Conservation (phyloP, 208 protist genomes). For the Acanthamoeba divionensis region DNA sequence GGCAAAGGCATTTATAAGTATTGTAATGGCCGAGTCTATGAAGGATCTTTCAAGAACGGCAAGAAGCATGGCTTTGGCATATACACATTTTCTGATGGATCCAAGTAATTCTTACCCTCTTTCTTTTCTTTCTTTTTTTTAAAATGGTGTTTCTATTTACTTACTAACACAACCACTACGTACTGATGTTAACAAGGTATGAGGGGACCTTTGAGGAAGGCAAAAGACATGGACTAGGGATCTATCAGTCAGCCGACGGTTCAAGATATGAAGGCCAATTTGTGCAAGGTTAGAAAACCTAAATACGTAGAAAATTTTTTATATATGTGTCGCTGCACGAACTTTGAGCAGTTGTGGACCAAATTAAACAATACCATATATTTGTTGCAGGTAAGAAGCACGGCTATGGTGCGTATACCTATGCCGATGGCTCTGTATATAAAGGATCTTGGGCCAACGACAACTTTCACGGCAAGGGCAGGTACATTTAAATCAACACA, state of each 20-base stretch:
- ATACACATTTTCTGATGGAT: not conserved
- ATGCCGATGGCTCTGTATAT: not conserved
- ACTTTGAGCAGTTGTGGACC: no score
- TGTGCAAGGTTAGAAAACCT: not conserved
- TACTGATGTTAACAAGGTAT: not conserved
- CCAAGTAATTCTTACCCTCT: not conserved
- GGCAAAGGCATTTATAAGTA: not conserved
- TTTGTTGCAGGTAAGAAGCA: not conserved
- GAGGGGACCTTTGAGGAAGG: not conserved
- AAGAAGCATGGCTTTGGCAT: not conserved
- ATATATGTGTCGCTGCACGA: no score
- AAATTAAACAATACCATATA: not conserved
- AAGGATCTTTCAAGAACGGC: not conserved
- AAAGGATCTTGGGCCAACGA: not conserved
- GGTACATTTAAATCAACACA: no score
- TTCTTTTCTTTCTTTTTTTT: not conserved
- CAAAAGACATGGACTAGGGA: not conserved
- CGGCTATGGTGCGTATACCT: slow-evolving; percentile 7
- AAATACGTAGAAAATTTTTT: no score
- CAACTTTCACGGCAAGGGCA: slow-evolving; percentile 24
- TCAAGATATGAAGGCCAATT: not conserved
- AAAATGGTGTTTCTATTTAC: not conserved
- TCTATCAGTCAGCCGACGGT: not conserved
- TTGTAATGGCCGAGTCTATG: not conserved
- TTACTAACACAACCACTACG: not conserved